Base-by-base conservation (phyloP, 495 filamentous ascomycete species). In the Amniculicola lignicola region DNA sequence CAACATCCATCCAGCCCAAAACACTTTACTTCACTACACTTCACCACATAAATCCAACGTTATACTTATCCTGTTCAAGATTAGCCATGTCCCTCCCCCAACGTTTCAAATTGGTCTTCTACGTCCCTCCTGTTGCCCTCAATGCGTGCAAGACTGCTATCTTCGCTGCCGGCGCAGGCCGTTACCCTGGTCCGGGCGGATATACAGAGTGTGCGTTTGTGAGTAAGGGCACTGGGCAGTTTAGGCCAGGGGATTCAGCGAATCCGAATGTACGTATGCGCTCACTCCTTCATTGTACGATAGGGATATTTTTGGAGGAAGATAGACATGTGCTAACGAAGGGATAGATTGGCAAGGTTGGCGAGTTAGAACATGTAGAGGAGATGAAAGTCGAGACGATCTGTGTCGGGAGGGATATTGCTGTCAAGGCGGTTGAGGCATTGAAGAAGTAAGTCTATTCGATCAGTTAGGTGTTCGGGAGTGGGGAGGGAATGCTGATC, bases 181-280 rank as follows among this genome's bases (percentile, higher is more conserved):
- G 73, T 3, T 82, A 79, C 57, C 82, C 82, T 1, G 76, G 75
- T 0, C 65, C 65, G 10, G 80, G 79, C 19, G 77, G 79, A 54
- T 88, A 87, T 70, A 82, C 75, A 3, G 76, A 86, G 51, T 81
- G 75, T 67, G 78, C 78, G 65, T 88, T 75, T 67, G 74, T 75
- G 12, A 63, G 72, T 2, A 55, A 70, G 4, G 84, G 82, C 4
- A 79, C 70, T 0, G 80, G 80, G 2, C 84, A 86, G 57, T 88
- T 85, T 67, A 71, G 77, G 14, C 82, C 81, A 2, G 73, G 72
- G 12, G 70, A 67, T 18, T 62, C 69, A 1, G 80, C 85, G 15
- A 82, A 81, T 23, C 84, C 82, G 11, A 69, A 79, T 48, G 58
- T 61, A 56, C 15, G 55, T 61, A 11, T 27, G 27, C 47, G 27